Evolutionary conservation across 1,284 basidiomycete species (phyloP), one percentile per base, ranked within the genome.

Genomic region (Cerioporus squamosus): DNA sequence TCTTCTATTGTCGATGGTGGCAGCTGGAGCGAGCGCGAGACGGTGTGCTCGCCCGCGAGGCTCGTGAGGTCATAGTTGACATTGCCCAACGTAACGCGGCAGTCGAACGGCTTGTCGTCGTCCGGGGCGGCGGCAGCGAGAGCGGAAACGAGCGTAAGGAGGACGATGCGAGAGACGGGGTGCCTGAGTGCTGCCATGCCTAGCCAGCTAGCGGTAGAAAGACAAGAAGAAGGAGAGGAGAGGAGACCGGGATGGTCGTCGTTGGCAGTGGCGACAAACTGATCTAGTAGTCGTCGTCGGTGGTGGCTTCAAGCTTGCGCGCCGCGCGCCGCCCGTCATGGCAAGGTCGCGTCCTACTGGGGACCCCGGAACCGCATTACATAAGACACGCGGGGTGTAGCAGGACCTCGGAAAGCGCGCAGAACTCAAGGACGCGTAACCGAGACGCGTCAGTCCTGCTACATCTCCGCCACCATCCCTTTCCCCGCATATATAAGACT

Each of bases 11-110:
- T 68, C 2, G 74, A 75, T 10, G 79, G 79, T 5, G 79, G 79
- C 15, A 72, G 69, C 20, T 70, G 72, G 38, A 78, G 68, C 49
- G 69, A 76, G 15, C 77, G 75, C 43, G 51, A 69, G 29, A 83
- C 68, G 8, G 72, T 74, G 52, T 83, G 80, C 66, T 81, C 79
- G 44, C 83, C 84, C 38, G 69, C 72, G 24, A 91, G 75, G 26
- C 70, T 60, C 18, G 78, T 82, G 51, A 92, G 73, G 74, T 93
- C 87, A 67, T 85, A 93, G 42, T 77, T 79, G 56, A 71, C 59
- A 45, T 75, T 77, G 43, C 77, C 79, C 44, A 81, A 67, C 1
- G 75, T 72, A 56, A 83, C 68, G 62, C 75, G 78, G 70, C 90
- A 91, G 68, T 85, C 77, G 66, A 87, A 87, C 7, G 72, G 63